phyloP scores from a whole-genome alignment of 441 rosid species.

The Omphalea diandra region DNA sequence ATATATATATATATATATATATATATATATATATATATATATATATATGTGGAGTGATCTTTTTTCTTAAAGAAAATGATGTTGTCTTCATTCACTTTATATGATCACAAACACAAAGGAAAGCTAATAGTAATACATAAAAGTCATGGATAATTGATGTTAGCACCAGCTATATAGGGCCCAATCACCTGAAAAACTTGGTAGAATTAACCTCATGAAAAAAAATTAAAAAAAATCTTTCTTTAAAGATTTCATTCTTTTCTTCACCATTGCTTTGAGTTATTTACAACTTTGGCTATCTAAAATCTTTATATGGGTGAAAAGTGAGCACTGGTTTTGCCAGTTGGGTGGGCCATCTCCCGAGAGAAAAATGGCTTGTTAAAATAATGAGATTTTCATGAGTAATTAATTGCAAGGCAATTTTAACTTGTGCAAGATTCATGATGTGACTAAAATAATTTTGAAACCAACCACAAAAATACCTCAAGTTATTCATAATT shows the following conservation, averaged over 20 bases:
- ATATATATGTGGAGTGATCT: not conserved
- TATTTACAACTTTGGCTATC: not conserved
- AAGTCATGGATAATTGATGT: slow-evolving; percentile 19
- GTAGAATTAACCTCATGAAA: not conserved
- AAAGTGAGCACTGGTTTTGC: not conserved
- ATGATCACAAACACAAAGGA: slow-evolving; percentile 2
- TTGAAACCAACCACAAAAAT: not conserved
- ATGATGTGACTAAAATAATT: not conserved
- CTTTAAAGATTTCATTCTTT: not conserved
- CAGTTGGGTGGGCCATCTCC: not conserved
- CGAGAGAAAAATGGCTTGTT: not conserved
- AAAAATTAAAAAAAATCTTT: not conserved
- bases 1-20: not conserved
- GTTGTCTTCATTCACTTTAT: slow-evolving; percentile 29
- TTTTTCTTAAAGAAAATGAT: slow-evolving; percentile 27
- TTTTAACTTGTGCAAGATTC: too few relatives aligned
- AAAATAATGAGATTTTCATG: too few relatives aligned
- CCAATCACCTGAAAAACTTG: not conserved
- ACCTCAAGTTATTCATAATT: too few relatives aligned
- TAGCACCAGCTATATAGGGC: not conserved
- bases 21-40: not conserved
- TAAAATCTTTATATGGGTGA: not conserved
- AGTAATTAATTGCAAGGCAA: not conserved
- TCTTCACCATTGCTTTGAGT: not conserved
- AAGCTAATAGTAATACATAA: slow-evolving; percentile 13